Percentiles rank a stretch among this genome's conserved stretches.
Conservation (phyloP, 495 filamentous ascomycete species). For the Tetracladium setigerum region DNA sequence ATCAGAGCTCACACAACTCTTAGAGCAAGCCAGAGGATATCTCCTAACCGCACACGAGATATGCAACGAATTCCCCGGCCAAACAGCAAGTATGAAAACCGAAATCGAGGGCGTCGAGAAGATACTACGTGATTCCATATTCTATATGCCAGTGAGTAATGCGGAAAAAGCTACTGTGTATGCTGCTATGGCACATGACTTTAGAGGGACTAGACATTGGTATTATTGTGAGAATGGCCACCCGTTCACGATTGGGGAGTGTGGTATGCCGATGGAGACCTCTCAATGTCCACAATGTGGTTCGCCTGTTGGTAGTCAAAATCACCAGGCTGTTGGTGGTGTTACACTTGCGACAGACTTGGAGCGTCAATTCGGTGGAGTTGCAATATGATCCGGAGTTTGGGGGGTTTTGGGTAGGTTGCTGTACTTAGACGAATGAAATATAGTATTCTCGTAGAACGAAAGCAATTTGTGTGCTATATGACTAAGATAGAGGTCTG, state of each 20-base stretch:
- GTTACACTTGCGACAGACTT: constrained; percentile 43
- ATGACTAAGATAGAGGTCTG: no score
- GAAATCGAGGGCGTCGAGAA: no score
- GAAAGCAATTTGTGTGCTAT: no score
- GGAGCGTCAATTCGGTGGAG: constrained; percentile 33
- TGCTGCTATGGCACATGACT: no score
- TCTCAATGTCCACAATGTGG: constrained; percentile 61
- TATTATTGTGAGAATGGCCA: constrained; percentile 61
- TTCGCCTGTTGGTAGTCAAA: constrained; percentile 47
- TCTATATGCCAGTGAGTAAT: constrained; percentile 28
- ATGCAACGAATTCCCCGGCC: constrained; percentile 16
- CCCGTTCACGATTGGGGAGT: constrained; percentile 68
- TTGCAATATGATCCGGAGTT: constrained; percentile 19
- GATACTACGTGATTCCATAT: no score
- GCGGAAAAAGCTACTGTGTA: constrained; percentile 15
- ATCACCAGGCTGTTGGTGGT: constrained; percentile 45
- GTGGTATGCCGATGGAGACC: constrained; percentile 59
- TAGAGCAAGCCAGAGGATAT: no score
- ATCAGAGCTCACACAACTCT: no score
- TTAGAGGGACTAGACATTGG: constrained; percentile 50
- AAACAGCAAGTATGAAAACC: constrained; percentile 28
- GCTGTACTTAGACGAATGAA: no score
- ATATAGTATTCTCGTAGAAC: no score
- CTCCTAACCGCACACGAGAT: no score
- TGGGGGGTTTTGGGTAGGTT: no score